Conservation (phyloP, 352 stramenopile genomes). For the Labyrinthula sp. region DNA sequence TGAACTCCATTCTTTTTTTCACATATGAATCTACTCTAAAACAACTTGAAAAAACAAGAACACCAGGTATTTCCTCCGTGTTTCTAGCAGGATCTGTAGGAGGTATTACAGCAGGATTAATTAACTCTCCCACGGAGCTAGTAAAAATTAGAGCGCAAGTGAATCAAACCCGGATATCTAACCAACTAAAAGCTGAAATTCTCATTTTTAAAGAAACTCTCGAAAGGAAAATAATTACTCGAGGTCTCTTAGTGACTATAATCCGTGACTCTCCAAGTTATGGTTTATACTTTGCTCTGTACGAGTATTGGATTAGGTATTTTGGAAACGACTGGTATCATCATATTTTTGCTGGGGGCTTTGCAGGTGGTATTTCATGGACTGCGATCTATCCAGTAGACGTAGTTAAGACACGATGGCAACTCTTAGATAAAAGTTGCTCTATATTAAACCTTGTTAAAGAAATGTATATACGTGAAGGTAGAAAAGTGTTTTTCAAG, state of each 20-base stretch:
- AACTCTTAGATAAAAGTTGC: not conserved
- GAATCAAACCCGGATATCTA: too few relatives aligned
- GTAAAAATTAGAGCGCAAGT: slow-evolving; percentile 22
- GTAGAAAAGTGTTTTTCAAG: slow-evolving; percentile 40
- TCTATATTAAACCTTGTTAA: not conserved
- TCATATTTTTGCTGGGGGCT: slow-evolving; percentile 50
- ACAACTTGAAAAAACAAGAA: too few relatives aligned
- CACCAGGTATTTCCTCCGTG: too few relatives aligned
- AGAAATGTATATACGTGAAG: too few relatives aligned
- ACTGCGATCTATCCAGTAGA: slow-evolving; percentile 53
- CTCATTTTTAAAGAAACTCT: too few relatives aligned
- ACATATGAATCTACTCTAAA: too few relatives aligned
- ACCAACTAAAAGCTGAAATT: too few relatives aligned
- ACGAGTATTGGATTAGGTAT: too few relatives aligned
- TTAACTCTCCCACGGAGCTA: slow-evolving; percentile 14
- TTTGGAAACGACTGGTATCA: too few relatives aligned
- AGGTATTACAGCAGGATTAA: slow-evolving; percentile 7
- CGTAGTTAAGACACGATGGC: slow-evolving; percentile 55
- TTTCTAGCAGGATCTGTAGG: slow-evolving; percentile 14
- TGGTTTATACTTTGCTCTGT: slow-evolving; percentile 31
- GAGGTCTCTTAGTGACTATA: too few relatives aligned
- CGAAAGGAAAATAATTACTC: too few relatives aligned
- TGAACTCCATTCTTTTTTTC: too few relatives aligned
- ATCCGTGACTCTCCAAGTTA: slow-evolving; percentile 29
- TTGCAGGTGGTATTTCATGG: slow-evolving; percentile 53